phyloP scores from a whole-genome alignment of 805 yeast genomes.

The Wickerhamiella shivajii region DNA sequence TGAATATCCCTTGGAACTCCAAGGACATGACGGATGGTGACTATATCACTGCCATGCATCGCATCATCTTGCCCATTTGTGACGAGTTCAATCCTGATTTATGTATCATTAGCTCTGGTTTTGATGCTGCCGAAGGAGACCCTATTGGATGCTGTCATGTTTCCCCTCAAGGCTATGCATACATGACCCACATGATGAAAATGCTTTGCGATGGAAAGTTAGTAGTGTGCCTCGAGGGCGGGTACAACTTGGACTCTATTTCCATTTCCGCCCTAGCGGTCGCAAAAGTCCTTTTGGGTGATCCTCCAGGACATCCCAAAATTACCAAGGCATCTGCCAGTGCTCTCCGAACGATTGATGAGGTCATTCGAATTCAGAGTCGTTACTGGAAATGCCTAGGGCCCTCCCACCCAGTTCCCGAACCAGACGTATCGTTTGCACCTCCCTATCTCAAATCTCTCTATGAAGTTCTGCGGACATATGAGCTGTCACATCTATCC shows the following conservation, averaged over 20 bases:
- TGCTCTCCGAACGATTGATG: slow-evolving; percentile 66
- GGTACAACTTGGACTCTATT: slow-evolving; percentile 84
- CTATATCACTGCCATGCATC: slow-evolving; percentile 79
- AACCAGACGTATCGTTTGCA: slow-evolving; percentile 9
- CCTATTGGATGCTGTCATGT: slow-evolving; percentile 94
- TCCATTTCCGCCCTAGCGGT: slow-evolving; percentile 85
- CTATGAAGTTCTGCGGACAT: slow-evolving; percentile 60
- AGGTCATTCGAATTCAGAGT: slow-evolving; percentile 67
- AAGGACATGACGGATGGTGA: slow-evolving; percentile 94
- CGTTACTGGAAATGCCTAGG: slow-evolving; percentile 75
- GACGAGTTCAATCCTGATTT: slow-evolving; percentile 85
- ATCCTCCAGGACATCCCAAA: slow-evolving; percentile 69
- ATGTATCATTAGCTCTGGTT: slow-evolving; percentile 86
- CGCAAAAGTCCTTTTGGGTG: slow-evolving; percentile 81
- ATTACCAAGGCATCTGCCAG: slow-evolving; percentile 55
- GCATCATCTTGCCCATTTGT: slow-evolving; percentile 76
- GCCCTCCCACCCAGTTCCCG: slow-evolving; percentile 16
- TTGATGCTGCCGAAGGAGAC: slow-evolving; percentile 98
- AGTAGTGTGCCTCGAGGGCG: slow-evolving; percentile 90
- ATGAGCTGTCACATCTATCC: slow-evolving; percentile 43
- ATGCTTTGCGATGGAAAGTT: slow-evolving; percentile 77
- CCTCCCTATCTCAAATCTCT: slow-evolving; percentile 21
- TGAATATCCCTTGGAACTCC: slow-evolving; percentile 87
- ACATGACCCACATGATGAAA: slow-evolving; percentile 86
- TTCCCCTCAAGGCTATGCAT: slow-evolving; percentile 90